phyloP scores from a whole-genome alignment of 2,329 filamentous ascomycete genomes.

The Macrophomina tecta region DNA sequence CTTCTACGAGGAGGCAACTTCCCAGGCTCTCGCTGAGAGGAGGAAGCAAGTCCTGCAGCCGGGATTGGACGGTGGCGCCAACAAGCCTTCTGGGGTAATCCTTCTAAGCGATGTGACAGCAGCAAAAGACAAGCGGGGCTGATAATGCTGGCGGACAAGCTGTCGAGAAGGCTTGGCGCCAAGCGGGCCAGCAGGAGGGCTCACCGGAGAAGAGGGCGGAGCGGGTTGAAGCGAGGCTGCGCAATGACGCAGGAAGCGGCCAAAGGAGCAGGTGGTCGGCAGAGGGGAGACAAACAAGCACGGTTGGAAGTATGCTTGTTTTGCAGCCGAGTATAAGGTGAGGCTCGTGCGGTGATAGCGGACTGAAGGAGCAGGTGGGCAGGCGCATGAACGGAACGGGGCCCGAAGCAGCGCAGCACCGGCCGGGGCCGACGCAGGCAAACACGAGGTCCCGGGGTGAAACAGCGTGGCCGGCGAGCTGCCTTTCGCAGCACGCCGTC shows the following conservation, averaged over 20 bases:
- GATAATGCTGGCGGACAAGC: constrained; percentile 15
- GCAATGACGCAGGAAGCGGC: constrained; percentile 15
- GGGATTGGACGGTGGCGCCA: constrained; percentile 16
- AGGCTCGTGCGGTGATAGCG: constrained; percentile 2
- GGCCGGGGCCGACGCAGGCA: background rate
- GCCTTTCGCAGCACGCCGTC: background rate
- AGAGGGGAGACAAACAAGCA: background rate
- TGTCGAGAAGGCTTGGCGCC: constrained; percentile 6
- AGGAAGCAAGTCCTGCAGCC: background rate
- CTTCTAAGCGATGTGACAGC: constrained; percentile 22
- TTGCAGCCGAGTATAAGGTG: background rate
- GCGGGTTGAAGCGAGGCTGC: constrained; percentile 14
- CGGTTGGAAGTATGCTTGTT: background rate
- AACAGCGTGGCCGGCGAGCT: background rate
- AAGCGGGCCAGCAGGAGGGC: background rate
- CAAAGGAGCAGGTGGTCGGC: constrained; percentile 13
- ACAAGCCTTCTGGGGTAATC: constrained; percentile 21
- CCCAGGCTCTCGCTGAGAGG: background rate
- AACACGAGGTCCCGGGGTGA: constrained; percentile 5
- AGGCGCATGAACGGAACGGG: background rate
- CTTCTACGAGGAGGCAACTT: constrained; percentile 14
- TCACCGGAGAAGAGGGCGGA: background rate
- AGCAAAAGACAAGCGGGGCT: background rate
- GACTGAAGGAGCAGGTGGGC: background rate
- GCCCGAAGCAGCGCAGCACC: background rate